Conservation (phyloP, 768 basidiomycete species). For the Lepiota brunneoincarnata region DNA sequence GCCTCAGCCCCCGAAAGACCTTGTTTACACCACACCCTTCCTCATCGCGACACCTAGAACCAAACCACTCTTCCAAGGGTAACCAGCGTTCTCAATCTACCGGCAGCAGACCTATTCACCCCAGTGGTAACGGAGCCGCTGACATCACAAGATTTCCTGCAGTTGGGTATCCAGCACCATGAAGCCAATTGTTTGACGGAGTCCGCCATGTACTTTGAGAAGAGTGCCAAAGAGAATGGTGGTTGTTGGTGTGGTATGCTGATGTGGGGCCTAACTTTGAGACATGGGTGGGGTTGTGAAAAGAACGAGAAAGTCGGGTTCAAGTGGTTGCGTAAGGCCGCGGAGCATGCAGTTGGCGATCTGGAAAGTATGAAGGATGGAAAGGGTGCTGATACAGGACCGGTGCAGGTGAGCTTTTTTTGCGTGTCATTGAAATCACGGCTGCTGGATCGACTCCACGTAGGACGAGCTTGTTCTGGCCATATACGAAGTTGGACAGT, state of each 20-base stretch:
- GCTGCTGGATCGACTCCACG: conserved; percentile 2
- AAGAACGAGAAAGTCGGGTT: conserved; percentile 81
- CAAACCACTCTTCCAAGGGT: background rate
- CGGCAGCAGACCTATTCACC: background rate
- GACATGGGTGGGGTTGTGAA: conserved; percentile 86
- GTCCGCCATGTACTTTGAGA: conserved; percentile 73
- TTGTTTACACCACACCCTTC: conserved; percentile 11
- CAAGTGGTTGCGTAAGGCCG: conserved; percentile 79
- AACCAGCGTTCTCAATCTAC: background rate
- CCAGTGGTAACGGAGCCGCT: conserved; percentile 15
- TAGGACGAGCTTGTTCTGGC: conserved; percentile 83
- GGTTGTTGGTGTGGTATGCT: conserved; percentile 89
- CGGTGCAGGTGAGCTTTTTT: conserved; percentile 43
- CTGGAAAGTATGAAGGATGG: conserved; percentile 62
- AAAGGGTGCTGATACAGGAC: conserved; percentile 42
- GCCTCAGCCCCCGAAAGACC: conserved; percentile 14
- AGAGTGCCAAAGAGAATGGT: conserved; percentile 67
- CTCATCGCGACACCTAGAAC: conserved; percentile 8
- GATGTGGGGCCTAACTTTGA: conserved; percentile 84
- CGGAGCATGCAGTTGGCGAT: conserved; percentile 76
- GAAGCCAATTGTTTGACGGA: conserved; percentile 69
- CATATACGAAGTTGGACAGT: conserved; percentile 90
- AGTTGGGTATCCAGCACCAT: conserved; percentile 76
- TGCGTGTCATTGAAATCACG: background rate
- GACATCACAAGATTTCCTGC: conserved; percentile 67